Percentiles rank a stretch among this genome's conserved stretches.
Evolutionary conservation across 2,329 filamentous ascomycete species (phyloP).

Genomic region (Hymenoscyphus albidus): DNA sequence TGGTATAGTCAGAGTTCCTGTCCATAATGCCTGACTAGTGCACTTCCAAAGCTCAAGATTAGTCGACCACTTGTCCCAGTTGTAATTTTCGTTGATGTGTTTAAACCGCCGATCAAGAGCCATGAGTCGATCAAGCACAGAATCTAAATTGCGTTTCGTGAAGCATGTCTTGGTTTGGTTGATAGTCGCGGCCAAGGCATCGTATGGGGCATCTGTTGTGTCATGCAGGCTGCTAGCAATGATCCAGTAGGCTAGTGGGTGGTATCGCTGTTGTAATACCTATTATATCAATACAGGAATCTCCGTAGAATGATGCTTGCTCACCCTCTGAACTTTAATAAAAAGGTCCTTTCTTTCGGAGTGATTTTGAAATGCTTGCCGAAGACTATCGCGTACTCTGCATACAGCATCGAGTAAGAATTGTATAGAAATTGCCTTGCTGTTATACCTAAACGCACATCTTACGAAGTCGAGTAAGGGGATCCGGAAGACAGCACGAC

Average conservation of each 20-base stretch:
- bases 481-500: constrained; percentile 16
- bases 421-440: constrained; percentile 13
- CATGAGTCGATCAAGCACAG: constrained; percentile 12
- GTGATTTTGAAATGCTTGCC: constrained; percentile 12
- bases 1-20: constrained; percentile 11
- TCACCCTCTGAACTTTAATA: constrained; percentile 20
- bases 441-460: constrained; percentile 19
- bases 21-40: constrained; percentile 15
- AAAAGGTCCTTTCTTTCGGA: constrained; percentile 14
- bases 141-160: constrained; percentile 35
- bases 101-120: constrained; percentile 14
- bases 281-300: constrained; percentile 48
- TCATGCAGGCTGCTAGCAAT: constrained; percentile 20
- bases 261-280: constrained; percentile 15
- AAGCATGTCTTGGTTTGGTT: constrained; percentile 14
- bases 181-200: constrained; percentile 14
- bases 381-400: constrained; percentile 16
- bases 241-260: constrained; percentile 18
- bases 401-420: constrained; percentile 17
- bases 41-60: constrained; percentile 19
- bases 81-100: constrained; percentile 12
- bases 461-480: constrained; percentile 22
- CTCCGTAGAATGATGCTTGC: constrained; percentile 31
- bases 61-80: constrained; percentile 17
- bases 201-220: constrained; percentile 6